Percentiles rank a stretch among this genome's conserved stretches.
phyloP scores from a whole-genome alignment of 2,329 filamentous ascomycete genomes.

The Furcasterigmium sp. region DNA sequence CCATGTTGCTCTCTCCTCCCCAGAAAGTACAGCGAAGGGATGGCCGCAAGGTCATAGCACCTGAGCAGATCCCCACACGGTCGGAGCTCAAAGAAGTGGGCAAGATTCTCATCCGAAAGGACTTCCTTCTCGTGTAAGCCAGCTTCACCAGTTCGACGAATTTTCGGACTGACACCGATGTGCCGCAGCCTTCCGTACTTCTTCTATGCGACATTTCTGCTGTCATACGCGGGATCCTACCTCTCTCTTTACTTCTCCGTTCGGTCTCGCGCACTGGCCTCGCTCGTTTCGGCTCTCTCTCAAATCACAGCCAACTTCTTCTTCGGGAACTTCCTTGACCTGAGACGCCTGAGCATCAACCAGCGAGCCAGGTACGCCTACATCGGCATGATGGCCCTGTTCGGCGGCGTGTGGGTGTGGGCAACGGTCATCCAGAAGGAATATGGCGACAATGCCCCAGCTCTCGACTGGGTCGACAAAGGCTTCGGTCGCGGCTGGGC shows the following conservation, averaged over 20 bases:
- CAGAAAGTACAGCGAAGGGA: constrained; percentile 19
- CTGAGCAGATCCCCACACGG: constrained; percentile 13
- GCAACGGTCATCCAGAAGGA: constrained; percentile 14
- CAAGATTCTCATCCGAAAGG: constrained; percentile 8
- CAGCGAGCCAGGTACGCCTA: constrained; percentile 12
- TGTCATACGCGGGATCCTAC: constrained; percentile 12
- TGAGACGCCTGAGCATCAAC: constrained; percentile 10
- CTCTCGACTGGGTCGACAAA: constrained; percentile 12
- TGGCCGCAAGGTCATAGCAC: constrained; percentile 16
- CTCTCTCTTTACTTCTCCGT: constrained; percentile 14
- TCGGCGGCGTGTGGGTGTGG: constrained; percentile 15
- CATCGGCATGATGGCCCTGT: constrained; percentile 12
- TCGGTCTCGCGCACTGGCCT: constrained; percentile 11
- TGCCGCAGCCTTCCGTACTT: too few species aligned
- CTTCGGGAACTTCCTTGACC: constrained; percentile 17
- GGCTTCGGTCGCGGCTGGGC: constrained; percentile 16
- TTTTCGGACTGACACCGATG: too few species aligned
- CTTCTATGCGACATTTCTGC: too few species aligned
- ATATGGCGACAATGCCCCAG: constrained; percentile 6
- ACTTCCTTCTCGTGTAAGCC: constrained; percentile 9
- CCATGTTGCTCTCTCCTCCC: constrained; percentile 18
- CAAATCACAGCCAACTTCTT: constrained; percentile 15
- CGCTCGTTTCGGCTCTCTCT: constrained; percentile 11
- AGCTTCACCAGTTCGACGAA: too few species aligned
- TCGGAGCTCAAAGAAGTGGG: constrained; percentile 16